phyloP scores from a whole-genome alignment of 169 alveolate genomes.

The Eimeria acervulina region DNA sequence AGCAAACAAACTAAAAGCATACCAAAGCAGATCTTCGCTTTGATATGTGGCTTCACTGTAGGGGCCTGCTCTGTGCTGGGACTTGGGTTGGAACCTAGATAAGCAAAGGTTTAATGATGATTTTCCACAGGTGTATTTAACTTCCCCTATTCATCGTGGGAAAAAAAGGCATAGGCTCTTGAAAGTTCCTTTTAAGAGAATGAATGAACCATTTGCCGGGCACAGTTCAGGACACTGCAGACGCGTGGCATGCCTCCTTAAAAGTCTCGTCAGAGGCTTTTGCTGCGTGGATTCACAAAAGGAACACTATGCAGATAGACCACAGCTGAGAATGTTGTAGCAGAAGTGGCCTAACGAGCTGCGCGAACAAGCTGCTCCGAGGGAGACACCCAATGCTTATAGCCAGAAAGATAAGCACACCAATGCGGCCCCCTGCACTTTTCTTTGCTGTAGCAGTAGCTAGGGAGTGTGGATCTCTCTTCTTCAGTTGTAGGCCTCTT shows the following conservation, averaged over 20 bases:
- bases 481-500: constrained; percentile 91
- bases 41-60: neutral
- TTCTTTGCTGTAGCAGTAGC: neutral
- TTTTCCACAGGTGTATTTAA: neutral
- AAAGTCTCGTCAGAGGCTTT: neutral
- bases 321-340: neutral
- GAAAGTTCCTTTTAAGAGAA: neutral
- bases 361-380: neutral
- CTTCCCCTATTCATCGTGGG: neutral
- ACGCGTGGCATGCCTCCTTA: neutral
- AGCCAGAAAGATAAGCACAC: neutral
- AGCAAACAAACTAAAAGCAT: neutral
- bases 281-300: neutral
- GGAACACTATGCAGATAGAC: neutral
- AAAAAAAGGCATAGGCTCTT: neutral
- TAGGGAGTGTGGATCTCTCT: neutral
- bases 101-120: neutral
- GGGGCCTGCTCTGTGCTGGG: neutral
- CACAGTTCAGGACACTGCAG: neutral
- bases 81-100: neutral
- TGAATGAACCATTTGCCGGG: neutral
- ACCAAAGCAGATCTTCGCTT: too few relatives aligned
- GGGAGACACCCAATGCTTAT: neutral
- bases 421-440: neutral
- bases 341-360: neutral